phyloP scores from a whole-genome alignment of 352 stramenopile genomes.

The Globisporangium orthogonon region DNA sequence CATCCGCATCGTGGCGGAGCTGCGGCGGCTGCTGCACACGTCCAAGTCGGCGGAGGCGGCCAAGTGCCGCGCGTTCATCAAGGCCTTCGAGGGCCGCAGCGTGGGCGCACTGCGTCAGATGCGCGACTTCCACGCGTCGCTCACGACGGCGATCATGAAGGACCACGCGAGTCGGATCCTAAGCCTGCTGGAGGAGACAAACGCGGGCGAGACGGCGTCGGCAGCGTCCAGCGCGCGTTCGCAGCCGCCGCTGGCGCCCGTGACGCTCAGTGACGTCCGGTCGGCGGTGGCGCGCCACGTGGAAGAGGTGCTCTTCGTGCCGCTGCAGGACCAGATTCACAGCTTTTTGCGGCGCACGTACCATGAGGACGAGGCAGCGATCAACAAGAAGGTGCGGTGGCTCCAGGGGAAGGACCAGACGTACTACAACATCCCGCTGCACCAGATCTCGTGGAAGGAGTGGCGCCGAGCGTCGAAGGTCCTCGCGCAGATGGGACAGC shows the following conservation, averaged over 20 bases:
- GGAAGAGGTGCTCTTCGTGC: slow-evolving; percentile 72
- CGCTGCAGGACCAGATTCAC: slow-evolving; percentile 59
- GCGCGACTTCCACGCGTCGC: slow-evolving; percentile 48
- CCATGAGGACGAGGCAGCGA: slow-evolving; percentile 65
- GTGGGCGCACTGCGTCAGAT: slow-evolving; percentile 41
- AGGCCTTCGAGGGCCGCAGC: slow-evolving; percentile 44
- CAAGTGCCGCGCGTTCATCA: slow-evolving; percentile 65
- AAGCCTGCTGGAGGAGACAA: slow-evolving; percentile 39
- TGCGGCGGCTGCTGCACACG: slow-evolving; percentile 69
- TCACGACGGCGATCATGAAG: slow-evolving; percentile 61
- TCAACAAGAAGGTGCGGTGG: slow-evolving; percentile 86
- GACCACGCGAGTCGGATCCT: slow-evolving; percentile 62
- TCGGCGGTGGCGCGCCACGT: slow-evolving; percentile 69
- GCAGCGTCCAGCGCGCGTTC: slow-evolving; percentile 10
- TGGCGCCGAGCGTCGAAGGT: slow-evolving; percentile 73
- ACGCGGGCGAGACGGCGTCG: slow-evolving; percentile 16
- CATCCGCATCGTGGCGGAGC: slow-evolving; percentile 79
- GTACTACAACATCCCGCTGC: slow-evolving; percentile 83
- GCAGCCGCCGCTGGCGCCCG: slow-evolving; percentile 12
- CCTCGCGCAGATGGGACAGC: slow-evolving; percentile 48
- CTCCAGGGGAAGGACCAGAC: slow-evolving; percentile 88
- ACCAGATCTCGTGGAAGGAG: slow-evolving; percentile 82
- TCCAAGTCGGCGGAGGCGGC: slow-evolving; percentile 66
- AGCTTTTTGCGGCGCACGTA: slow-evolving; percentile 49
- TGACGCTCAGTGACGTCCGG: slow-evolving; percentile 50